These are phyloP conservation scores for Exobasidium cylindrosporum DNA, from an alignment of 1,284 basidiomycete genomes.

Conservation along the genomic window DNA sequence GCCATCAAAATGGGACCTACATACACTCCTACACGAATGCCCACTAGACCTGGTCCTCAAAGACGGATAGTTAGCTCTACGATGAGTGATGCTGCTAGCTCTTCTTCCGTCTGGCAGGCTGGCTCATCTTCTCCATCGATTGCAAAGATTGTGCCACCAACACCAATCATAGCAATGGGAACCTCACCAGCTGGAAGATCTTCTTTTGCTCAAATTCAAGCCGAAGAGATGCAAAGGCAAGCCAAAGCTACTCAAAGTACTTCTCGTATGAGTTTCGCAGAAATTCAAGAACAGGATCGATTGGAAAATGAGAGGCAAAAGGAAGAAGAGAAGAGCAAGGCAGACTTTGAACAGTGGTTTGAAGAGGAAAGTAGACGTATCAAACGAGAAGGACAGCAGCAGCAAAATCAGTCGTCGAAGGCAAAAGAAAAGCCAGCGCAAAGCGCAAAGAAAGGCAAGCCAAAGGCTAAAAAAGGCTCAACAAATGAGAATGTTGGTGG, in stretches of 20 bases:
- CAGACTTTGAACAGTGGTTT: slow-evolving; percentile 52
- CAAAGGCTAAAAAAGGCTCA: neutral
- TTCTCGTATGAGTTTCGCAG: slow-evolving; percentile 37
- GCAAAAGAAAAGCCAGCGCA: neutral
- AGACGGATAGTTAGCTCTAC: neutral
- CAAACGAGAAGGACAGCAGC: slow-evolving; percentile 14
- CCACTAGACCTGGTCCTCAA: neutral
- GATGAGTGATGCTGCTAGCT: neutral
- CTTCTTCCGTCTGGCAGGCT: neutral
- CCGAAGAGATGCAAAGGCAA: slow-evolving; percentile 36
- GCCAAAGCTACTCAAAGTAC: slow-evolving; percentile 25
- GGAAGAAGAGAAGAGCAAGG: slow-evolving; percentile 39
- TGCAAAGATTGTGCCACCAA: neutral
- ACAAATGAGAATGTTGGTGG: neutral
- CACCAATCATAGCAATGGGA: neutral
- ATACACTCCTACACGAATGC: slow-evolving; percentile 29
- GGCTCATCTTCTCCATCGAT: neutral
- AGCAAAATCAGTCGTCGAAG: too few relatives aligned
- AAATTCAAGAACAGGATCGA: slow-evolving; percentile 46
- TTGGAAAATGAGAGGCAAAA: slow-evolving; percentile 30
- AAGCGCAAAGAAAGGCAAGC: neutral
- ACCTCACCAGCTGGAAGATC: neutral
- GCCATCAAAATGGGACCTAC: slow-evolving; percentile 29
- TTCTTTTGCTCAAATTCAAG: slow-evolving; percentile 46
- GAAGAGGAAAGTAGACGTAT: slow-evolving; percentile 48